Conservation (phyloP, 2,329 filamentous ascomycete genomes). For the Leptographium lundbergii region DNA sequence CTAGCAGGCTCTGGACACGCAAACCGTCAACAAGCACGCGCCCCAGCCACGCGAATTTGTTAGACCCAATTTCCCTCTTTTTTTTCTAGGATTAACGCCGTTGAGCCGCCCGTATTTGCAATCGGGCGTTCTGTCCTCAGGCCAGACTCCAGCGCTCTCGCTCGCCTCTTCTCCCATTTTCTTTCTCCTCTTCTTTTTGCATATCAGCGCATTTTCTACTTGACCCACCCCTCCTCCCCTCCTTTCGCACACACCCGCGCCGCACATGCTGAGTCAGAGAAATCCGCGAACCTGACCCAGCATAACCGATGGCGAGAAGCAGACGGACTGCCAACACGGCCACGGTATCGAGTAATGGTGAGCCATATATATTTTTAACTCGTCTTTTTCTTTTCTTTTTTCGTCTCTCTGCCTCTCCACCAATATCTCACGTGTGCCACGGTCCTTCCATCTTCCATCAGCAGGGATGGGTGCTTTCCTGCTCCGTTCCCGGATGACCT, state of each 20-base stretch:
- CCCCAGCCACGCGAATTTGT: slow-evolving; percentile 9
- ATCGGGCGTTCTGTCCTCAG: too few species aligned
- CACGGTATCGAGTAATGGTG: slow-evolving; percentile 2
- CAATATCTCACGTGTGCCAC: neutral
- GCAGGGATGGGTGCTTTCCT: too few species aligned
- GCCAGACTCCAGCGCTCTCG: too few species aligned
- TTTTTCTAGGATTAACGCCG: neutral
- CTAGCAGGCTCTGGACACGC: too few species aligned
- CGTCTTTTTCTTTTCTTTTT: neutral
- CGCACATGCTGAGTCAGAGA: slow-evolving; percentile 8
- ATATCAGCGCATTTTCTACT: neutral
- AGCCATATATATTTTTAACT: neutral
- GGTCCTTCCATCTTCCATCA: neutral
- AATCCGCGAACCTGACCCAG: neutral
- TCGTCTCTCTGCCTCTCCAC: neutral
- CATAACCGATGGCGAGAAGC: slow-evolving; percentile 5
- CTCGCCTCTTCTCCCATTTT: too few species aligned
- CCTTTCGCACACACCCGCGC: neutral
- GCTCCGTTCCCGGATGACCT: neutral
- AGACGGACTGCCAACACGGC: slow-evolving; percentile 4
- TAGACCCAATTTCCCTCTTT: slow-evolving; percentile 1
- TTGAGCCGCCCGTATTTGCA: too few species aligned
- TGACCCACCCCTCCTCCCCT: neutral
- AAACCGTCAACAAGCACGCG: neutral
- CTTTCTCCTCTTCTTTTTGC: neutral